A percentile compares a stretch with the other conserved stretches of the same genome.
Conservation (phyloP, 2,329 filamentous ascomycete species). For the Cladobotryum mycophilum region DNA sequence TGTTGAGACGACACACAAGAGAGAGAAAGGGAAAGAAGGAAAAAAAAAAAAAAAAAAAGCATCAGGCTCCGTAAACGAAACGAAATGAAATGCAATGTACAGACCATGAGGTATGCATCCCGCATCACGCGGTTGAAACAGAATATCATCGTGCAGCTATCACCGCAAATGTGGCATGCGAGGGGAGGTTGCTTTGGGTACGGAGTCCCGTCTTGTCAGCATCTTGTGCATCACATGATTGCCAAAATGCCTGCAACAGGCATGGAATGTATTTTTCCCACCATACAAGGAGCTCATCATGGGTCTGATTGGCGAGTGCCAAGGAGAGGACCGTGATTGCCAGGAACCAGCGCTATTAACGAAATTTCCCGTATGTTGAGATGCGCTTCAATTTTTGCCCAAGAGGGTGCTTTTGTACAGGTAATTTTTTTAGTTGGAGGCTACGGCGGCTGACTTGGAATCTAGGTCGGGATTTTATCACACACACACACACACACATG, state of each 20-base stretch:
- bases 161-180: not conserved
- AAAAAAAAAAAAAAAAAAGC: not conserved
- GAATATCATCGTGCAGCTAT: not conserved
- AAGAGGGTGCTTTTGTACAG: not conserved
- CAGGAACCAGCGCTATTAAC: not conserved
- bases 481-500: no score
- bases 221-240: slow-evolving; percentile 12
- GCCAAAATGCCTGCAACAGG: slow-evolving; percentile 2
- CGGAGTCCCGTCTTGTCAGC: slow-evolving; percentile 2
- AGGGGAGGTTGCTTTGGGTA: not conserved
- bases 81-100: not conserved
- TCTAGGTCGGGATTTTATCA: no score
- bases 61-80: not conserved
- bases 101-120: not conserved
- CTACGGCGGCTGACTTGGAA: no score
- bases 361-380: not conserved
- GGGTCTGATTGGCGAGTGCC: slow-evolving; percentile 4
- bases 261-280: slow-evolving; percentile 1
- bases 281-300: not conserved
- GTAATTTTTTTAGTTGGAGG: no score
- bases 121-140: not conserved
- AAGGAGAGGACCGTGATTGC: not conserved
- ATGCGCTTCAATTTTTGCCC: slow-evolving; percentile 1
- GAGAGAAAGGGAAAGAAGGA: not conserved
- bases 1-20: not conserved